Evolutionary conservation across 2,329 filamentous ascomycete species (phyloP), one percentile per base, ranked within the genome.

Genomic region (Cladophialophora exuberans): DNA sequence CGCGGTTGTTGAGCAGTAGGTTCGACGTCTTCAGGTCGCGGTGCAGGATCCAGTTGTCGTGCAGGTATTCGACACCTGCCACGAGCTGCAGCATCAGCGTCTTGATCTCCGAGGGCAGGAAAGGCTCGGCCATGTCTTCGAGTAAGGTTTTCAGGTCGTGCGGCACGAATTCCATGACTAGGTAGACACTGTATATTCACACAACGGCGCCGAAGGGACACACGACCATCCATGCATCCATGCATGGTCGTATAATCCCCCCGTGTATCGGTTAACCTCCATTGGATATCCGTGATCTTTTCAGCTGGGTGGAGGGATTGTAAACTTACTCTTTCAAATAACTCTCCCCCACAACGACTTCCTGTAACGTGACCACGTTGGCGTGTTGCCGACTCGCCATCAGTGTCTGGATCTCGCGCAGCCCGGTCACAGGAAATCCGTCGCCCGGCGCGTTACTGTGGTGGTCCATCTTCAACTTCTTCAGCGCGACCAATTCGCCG

Each of bases 161-260:
- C 77, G 97, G 93, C 66, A 97, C 80, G 73, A 97, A 99, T 69
- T 97, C 92, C 80, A 99, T 93, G 60, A 97, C 94, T 54, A 99
- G 84, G 71, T 90, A 95, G 62, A 97, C 87, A 75, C 87, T 90
- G 71, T 71, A 65, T n/a, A n/a, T n/a, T n/a, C n/a, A n/a, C n/a
- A n/a, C n/a, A 60, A 66, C 65, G 57, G 46, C 6, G 22, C 60
- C 54, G 62, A 52, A 60, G 54, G 18, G n/a, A n/a, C n/a, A n/a
- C n/a, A n/a, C n/a, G n/a, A n/a, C n/a, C n/a, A n/a, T n/a, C n/a
- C n/a, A n/a, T n/a, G n/a, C n/a, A n/a, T n/a, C n/a, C n/a, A n/a
- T n/a, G n/a, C n/a, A n/a, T n/a, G n/a, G n/a, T n/a, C n/a, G n/a
- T n/a, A n/a, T n/a, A n/a, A n/a, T n/a, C n/a, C n/a, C n/a, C n/a